Base-by-base conservation (phyloP, 192 early-diverging fungal species). In the Nowakowskiella sp. region DNA sequence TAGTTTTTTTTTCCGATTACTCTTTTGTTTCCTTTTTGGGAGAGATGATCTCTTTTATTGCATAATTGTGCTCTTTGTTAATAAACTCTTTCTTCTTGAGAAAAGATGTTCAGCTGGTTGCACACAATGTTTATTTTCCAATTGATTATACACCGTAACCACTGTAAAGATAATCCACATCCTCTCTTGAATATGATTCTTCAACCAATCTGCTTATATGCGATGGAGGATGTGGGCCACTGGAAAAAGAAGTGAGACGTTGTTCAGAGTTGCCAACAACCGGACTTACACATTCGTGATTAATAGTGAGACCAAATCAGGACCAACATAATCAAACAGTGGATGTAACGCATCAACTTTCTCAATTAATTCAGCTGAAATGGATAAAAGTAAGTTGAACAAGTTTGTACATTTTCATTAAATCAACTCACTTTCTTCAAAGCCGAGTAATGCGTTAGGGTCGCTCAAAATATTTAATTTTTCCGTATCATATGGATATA, bases 281-380 rank as follows among this genome's bases (percentile, higher is more conserved):
- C 53, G 1, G 9, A 79, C 80, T 65, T 80, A 86, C 83, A 80
- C 71, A 61, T 92, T 87, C 47, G 90, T 90, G 53, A 98, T 87
- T 57, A 93, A 90, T 32, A 98, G 66, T 47, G 81, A 84, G 26
- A 98, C 82, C 46, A 93, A 76, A 47, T 92, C 90, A 1, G 94
- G 92, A 19, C 77, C 76, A 3, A 98, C 90, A 67, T 89, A 98
- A 67, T 95, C 92, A 58, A 87, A 94, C 51, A 80, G 76, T 2
- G 92, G 90, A 62, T 88, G 92, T n/a, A 80, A 72, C 6, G 91
- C 76, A 9, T 91, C 85, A 16, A 85, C 83, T 21, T 81, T 73
- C 31, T 87, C 82, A 27, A 91, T 82, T 43, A 92, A 67, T 5
- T 82, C 80, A 25, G 87, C 84, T 68, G 52, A n/a, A 23, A 47